A percentile compares a stretch with the other conserved stretches of the same genome.
These are phyloP conservation scores for Hippophae tibetana DNA, from an alignment of 306 rosid genomes.

Conservation along the genomic window DNA sequence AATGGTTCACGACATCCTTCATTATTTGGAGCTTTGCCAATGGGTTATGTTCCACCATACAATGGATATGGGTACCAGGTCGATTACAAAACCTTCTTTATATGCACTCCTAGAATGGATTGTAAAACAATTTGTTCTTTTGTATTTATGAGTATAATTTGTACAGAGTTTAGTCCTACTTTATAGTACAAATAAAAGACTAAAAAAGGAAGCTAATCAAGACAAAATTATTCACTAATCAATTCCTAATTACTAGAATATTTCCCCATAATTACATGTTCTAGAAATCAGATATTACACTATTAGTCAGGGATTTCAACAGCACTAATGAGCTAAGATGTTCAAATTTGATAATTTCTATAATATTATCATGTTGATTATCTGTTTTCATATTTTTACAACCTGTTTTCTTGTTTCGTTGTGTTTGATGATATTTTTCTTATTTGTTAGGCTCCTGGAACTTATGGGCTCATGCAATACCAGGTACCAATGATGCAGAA, in stretches of 20 bases:
- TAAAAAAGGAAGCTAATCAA: no score
- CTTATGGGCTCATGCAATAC: conserved; percentile 80
- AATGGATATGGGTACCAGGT: conserved; percentile 98
- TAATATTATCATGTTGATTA: background rate
- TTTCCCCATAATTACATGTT: no score
- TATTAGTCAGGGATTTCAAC: background rate
- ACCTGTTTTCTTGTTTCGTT: no score
- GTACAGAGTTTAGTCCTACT: no score
- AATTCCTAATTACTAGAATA: no score
- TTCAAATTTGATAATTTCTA: background rate
- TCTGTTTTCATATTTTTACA: no score
- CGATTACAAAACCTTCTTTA: conserved; percentile 6
- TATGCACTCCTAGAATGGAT: background rate
- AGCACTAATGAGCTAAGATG: background rate
- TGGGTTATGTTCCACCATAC: conserved; percentile 79
- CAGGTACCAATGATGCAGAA: conserved; percentile 85
- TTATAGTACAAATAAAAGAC: no score
- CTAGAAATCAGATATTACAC: background rate
- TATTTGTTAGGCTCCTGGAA: conserved; percentile 64
- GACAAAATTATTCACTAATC: no score
- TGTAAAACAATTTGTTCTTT: no score
- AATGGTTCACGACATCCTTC: conserved; percentile 77
- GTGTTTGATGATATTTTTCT: conserved; percentile 14
- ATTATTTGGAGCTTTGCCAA: conserved; percentile 83
- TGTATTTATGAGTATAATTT: no score